Evolutionary conservation across 129 eudicot species (phyloP).

Genomic region (sunflower (Helianthus annuus)): DNA sequence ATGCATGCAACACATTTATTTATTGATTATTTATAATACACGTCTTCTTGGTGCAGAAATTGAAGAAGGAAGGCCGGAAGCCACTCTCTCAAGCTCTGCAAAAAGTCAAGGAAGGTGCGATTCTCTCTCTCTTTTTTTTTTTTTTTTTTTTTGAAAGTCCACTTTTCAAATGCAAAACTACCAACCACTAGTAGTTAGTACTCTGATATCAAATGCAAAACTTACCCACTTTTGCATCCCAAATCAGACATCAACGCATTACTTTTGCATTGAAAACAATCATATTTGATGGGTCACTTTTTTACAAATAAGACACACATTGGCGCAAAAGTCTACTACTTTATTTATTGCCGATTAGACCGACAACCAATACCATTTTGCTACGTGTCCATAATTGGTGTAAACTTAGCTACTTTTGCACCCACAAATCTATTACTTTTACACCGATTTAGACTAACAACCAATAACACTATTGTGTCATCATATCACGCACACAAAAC

Average conservation of each 20-base stretch:
- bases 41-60: constrained; percentile 41
- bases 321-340: not conserved
- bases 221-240: too few species aligned
- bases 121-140: too few species aligned
- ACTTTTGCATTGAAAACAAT: not conserved
- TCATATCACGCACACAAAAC: too few species aligned
- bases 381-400: too few species aligned
- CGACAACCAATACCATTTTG: not conserved
- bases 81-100: constrained; percentile 81
- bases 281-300: not conserved
- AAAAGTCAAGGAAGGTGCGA: constrained; percentile 89
- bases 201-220: too few species aligned
- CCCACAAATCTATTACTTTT: too few species aligned
- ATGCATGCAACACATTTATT: not conserved
- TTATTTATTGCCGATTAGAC: not conserved
- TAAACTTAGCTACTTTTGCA: too few species aligned
- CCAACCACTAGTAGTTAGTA: too few species aligned
- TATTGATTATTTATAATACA: not conserved
- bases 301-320: not conserved
- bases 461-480: too few species aligned
- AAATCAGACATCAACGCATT: too few species aligned
- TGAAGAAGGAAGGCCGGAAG: constrained; percentile 69
- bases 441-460: too few species aligned
- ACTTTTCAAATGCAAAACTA: not conserved
- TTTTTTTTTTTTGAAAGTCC: not conserved